phyloP scores from a whole-genome alignment of 257 asterid genomes.

The Thymus mandschuricus region DNA sequence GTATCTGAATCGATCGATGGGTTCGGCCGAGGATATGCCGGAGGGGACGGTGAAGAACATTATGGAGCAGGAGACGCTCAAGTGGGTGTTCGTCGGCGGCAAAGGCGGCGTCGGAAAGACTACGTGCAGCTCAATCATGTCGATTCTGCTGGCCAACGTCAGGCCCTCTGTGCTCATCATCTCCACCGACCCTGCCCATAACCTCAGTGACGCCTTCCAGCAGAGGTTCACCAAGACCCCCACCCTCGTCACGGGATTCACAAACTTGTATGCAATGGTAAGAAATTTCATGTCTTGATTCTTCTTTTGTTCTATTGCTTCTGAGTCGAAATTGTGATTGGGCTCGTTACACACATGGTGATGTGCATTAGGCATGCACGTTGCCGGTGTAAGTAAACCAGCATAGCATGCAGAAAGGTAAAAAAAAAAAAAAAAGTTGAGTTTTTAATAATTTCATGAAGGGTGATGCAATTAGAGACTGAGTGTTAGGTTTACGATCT shows the following conservation, averaged over 20 bases:
- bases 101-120: conserved; percentile 95
- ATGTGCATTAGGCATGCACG: too few relatives aligned
- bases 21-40: conserved; percentile 54
- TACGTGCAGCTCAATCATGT: conserved; percentile 82
- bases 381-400: too few relatives aligned
- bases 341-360: too few relatives aligned
- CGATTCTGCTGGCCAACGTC: conserved; percentile 64
- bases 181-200: too few relatives aligned
- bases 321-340: too few relatives aligned
- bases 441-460: too few relatives aligned
- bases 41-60: conserved; percentile 75
- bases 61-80: conserved; percentile 69
- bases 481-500: too few relatives aligned
- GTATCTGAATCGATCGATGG: conserved; percentile 44
- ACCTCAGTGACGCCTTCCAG: conserved; percentile 47
- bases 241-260: conserved; percentile 80
- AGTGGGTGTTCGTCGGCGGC: conserved; percentile 93
- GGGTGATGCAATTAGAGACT: too few relatives aligned
- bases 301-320: not conserved
- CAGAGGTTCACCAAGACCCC: conserved; percentile 83
- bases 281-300: not conserved
- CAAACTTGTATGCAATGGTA: conserved; percentile 92
- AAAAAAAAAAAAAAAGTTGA: too few relatives aligned
- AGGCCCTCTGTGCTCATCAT: conserved; percentile 83
- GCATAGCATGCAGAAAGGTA: too few relatives aligned